Evolutionary conservation across 345 rosid species (phyloP), one percentile per base, ranked within the genome.

Genomic region (Moringa oleifera): DNA sequence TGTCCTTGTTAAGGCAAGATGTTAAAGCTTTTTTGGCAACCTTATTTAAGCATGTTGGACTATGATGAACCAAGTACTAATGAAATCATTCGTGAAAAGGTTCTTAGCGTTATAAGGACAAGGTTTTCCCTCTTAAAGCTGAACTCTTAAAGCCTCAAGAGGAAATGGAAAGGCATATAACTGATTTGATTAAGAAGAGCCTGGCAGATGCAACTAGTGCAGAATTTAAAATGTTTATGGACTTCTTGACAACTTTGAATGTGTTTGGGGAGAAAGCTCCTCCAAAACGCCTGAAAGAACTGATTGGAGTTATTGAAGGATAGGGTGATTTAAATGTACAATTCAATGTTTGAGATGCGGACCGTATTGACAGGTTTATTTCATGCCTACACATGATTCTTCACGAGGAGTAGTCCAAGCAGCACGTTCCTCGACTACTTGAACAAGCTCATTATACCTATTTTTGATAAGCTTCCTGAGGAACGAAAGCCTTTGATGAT

Each of bases 191-290:
- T 60, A 95, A 89, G 73, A 93, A 91, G 99, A 83, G 99, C 71
- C 79, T 89, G 68, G 90, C 77, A 79, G 99, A 91, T 82, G 97
- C 91, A 69, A 90, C 98, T 58, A 98, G 96, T 71, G 88, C 87
- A 20, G 99, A 95, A 59, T 95, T 95, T 70, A 89, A 83, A 75
- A 95, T 95, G 99, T 95, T 95, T 69, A 87, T 91, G 94, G 99
- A 95, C 73, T 95, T 95, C 81, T 73, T 95, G 67, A 91, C 81
- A 76, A 78, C 83, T 71, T 83, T 95, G 74, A 87, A 77, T 75
- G 80, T 95, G 68, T 95, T 88, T 84, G 99, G 99, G 63, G 95
- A 79, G 37, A 87, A 91, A 80, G 98, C 96, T 63, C 91, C 96
- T 73, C 83, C 77, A 25, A 96, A 91, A 74, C 88, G 96, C 63